Evolutionary conservation across 2,329 filamentous ascomycete species (phyloP).

Genomic region (Mariannaea elegans): DNA sequence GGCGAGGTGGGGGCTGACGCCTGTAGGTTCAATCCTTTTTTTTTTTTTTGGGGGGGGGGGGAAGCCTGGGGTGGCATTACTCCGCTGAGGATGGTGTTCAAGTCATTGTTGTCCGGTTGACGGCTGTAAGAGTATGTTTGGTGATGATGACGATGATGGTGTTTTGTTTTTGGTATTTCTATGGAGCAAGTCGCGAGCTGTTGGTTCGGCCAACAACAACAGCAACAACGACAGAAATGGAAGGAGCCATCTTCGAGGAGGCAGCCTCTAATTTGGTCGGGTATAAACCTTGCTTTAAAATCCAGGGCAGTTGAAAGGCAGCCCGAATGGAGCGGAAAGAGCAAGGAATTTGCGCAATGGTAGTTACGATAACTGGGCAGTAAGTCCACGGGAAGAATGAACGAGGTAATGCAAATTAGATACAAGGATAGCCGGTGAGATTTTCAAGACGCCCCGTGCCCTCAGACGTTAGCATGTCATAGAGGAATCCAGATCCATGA

Average conservation of each 20-base stretch:
- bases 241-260: not conserved
- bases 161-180: not conserved
- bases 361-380: not conserved
- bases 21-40: slow-evolving; percentile 21
- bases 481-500: slow-evolving; percentile 5
- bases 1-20: slow-evolving; percentile 20
- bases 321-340: slow-evolving; percentile 1
- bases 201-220: slow-evolving; percentile 4
- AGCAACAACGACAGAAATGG: not conserved
- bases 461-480: not conserved
- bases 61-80: not conserved
- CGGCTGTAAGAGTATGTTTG: not conserved
- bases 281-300: not conserved
- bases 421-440: not conserved
- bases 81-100: not conserved
- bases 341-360: slow-evolving; percentile 7
- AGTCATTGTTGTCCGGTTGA: slow-evolving; percentile 11
- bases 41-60: not conserved
- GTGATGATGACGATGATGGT: not conserved
- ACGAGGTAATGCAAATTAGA: not conserved
- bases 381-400: not conserved
- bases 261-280: slow-evolving; percentile 4
- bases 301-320: not conserved
- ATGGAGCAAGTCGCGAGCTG: not conserved
- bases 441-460: not conserved